Evolutionary conservation across 1,284 basidiomycete species (phyloP).

Genomic region (Nidula niveotomentosa): DNA sequence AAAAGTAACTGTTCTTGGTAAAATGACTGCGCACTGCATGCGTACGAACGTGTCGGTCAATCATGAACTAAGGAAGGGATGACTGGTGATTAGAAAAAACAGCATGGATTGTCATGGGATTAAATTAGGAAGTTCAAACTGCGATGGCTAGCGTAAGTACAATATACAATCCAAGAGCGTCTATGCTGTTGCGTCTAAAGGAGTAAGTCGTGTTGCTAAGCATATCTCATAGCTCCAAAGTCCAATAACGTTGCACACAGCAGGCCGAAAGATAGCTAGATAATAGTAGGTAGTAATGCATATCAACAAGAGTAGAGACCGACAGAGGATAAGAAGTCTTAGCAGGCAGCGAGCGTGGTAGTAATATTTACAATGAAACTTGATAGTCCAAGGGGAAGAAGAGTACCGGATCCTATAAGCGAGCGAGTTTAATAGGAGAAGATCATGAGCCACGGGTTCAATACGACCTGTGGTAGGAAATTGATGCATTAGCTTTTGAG

Average conservation of each 20-base stretch:
- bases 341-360: slow-evolving; percentile 1
- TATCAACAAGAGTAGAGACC: neutral
- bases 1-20: no score
- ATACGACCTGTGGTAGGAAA: slow-evolving; percentile 48
- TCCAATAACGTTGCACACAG: neutral
- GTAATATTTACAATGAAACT: neutral
- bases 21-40: no score
- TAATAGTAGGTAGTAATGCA: neutral
- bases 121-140: no score
- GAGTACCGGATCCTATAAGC: neutral
- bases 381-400: neutral
- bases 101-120: no score
- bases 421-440: slow-evolving; percentile 55
- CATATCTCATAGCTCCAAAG: neutral
- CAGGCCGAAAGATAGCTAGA: no score
- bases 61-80: no score
- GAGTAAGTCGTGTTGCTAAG: neutral
- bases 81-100: no score
- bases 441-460: slow-evolving; percentile 80
- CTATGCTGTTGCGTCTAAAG: neutral
- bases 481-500: slow-evolving; percentile 1
- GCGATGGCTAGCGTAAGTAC: no score
- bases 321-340: neutral
- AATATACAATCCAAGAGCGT: no score
- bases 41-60: no score